These are phyloP conservation scores for Cercophora samala DNA, from an alignment of 495 filamentous ascomycete species.

Conservation along the genomic window DNA sequence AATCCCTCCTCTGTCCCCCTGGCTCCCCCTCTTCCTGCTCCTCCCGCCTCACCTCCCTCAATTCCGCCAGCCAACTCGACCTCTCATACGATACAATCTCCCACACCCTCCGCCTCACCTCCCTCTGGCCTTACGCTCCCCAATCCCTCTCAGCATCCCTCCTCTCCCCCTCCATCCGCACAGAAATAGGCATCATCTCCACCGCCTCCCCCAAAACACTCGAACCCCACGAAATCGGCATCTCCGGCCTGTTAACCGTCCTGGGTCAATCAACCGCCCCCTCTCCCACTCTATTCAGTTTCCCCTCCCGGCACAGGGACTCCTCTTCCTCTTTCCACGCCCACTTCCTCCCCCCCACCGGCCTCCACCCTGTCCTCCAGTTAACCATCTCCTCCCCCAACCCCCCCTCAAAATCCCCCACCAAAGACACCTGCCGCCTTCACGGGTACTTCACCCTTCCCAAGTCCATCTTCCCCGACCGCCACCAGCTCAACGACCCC, in stretches of 20 bases:
- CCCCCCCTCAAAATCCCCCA: conserved; percentile 29
- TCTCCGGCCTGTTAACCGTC: conserved; percentile 76
- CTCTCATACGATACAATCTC: conserved; percentile 73
- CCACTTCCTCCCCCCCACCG: conserved; percentile 64
- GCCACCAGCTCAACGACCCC: conserved; percentile 56
- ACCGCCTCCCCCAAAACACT: conserved; percentile 56
- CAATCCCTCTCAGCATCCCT: conserved; percentile 41
- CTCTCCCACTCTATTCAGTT: conserved; percentile 78
- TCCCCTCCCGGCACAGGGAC: conserved; percentile 77
- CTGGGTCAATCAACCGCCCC: conserved; percentile 67
- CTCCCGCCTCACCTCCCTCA: conserved; percentile 33
- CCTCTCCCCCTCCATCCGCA: conserved; percentile 34
- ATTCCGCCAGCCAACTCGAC: conserved; percentile 62
- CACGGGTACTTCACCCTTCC: conserved; percentile 87
- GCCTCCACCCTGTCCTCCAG: conserved; percentile 83
- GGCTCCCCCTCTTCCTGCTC: conserved; percentile 34
- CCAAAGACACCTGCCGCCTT: conserved; percentile 57
- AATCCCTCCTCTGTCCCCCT: conserved; percentile 52
- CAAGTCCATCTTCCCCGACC: conserved; percentile 77
- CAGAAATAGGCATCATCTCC: conserved; percentile 82
- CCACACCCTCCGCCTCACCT: conserved; percentile 59
- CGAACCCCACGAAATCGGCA: conserved; percentile 67
- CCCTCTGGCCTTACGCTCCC: conserved; percentile 52
- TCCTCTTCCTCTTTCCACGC: conserved; percentile 45
- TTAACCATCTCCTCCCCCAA: conserved; percentile 47